Conservation (phyloP, 345 rosid genomes). For the Adansonia digitata region DNA sequence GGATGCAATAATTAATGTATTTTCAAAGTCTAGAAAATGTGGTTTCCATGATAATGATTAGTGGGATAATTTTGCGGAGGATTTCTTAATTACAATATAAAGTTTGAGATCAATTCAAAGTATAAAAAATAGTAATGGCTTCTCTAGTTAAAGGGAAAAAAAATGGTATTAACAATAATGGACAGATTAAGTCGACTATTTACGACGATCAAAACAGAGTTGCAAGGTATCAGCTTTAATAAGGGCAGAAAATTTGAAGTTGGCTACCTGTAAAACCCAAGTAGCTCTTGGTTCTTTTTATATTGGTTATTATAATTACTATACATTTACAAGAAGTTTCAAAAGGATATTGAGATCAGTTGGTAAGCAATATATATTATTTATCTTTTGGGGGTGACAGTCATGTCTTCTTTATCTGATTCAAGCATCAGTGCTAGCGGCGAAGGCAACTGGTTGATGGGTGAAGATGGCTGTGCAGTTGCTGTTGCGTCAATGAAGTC, state of each 20-base stretch:
- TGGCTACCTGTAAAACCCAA: slow-evolving; percentile 28
- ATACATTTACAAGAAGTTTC: background rate
- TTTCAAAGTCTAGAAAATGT: too few species aligned
- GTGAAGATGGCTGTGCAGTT: background rate
- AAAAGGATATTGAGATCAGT: background rate
- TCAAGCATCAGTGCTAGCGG: background rate
- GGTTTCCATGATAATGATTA: too few species aligned
- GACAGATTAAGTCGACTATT: background rate
- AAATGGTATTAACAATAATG: background rate
- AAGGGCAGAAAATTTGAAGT: slow-evolving; percentile 21
- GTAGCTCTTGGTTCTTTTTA: slow-evolving; percentile 28
- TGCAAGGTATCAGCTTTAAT: background rate
- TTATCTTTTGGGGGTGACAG: background rate
- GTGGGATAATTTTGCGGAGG: too few species aligned
- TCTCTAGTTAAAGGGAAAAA: background rate
- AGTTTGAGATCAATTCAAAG: too few species aligned
- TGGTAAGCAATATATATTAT: too few species aligned
- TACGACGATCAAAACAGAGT: background rate
- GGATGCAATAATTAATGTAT: too few species aligned
- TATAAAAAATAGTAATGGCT: too few species aligned
- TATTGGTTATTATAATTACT: background rate
- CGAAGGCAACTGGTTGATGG: background rate
- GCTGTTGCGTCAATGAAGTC: background rate
- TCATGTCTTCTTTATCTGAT: background rate
- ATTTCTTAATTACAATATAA: too few species aligned